These are phyloP conservation scores for Dothideomycetes sp. DNA, from an alignment of 2,329 filamentous ascomycete genomes.

Conservation along the genomic window DNA sequence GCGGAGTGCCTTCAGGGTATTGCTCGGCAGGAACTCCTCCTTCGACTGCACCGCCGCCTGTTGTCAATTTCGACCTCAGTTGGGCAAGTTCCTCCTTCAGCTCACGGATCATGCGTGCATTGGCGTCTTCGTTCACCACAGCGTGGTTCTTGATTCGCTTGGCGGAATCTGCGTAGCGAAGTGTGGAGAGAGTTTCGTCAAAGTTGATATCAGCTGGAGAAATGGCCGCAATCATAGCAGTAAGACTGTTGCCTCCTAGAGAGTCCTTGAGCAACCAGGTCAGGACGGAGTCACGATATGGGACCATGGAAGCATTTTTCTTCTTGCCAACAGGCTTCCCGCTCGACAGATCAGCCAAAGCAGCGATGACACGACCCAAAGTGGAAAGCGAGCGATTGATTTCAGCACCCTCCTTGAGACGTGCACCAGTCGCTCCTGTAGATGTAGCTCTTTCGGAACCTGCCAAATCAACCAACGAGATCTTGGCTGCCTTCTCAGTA, in stretches of 20 bases:
- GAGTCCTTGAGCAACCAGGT: conserved; percentile 98
- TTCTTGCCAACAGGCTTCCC: conserved; percentile 77
- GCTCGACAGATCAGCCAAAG: conserved; percentile 79
- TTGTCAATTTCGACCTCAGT: conserved; percentile 68
- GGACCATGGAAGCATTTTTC: conserved; percentile 71
- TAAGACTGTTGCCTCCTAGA: conserved; percentile 96
- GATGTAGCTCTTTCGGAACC: conserved; percentile 96
- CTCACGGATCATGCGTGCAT: conserved; percentile 96
- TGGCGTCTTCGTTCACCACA: conserved; percentile 97
- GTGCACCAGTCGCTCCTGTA: conserved; percentile 87
- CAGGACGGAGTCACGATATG: conserved; percentile 91
- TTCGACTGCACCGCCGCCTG: conserved; percentile 30
- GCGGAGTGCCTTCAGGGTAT: conserved; percentile 84
- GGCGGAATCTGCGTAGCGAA: conserved; percentile 92
- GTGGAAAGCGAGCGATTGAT: conserved; percentile 97
- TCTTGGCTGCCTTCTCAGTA: conserved; percentile 94
- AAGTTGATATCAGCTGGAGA: conserved; percentile 98
- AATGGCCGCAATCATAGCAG: conserved; percentile 98
- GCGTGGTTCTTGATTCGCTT: conserved; percentile 99
- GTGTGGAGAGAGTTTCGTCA: conserved; percentile 89
- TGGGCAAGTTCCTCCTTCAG: conserved; percentile 88
- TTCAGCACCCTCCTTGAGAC: conserved; percentile 93
- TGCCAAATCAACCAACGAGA: conserved; percentile 93
- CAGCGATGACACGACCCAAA: conserved; percentile 91
- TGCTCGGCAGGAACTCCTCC: conserved; percentile 58